Evolutionary conservation across 805 yeast species (phyloP).

Genomic region (Tetrapisispora arboricola): DNA sequence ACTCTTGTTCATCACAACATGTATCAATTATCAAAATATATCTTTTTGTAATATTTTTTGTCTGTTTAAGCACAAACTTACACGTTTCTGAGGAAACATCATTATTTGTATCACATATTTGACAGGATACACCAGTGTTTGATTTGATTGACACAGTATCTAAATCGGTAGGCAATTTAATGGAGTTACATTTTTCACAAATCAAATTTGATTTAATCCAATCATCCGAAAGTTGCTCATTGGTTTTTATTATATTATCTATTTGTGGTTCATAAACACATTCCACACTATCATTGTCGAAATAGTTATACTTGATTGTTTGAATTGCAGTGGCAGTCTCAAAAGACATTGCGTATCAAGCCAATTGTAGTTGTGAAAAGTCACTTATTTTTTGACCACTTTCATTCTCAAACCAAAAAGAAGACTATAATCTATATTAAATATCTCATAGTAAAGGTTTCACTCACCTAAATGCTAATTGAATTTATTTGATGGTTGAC

Average conservation of each 20-base stretch:
- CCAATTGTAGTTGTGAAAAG: too few species aligned
- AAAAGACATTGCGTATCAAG: too few species aligned
- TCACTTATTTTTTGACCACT: too few species aligned
- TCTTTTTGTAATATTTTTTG: background rate
- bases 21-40: background rate
- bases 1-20: constrained; percentile 4
- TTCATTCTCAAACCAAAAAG: too few species aligned
- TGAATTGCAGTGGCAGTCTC: too few species aligned
- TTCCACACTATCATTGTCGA: background rate
- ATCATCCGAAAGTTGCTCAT: background rate
- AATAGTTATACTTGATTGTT: background rate
- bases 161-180: background rate
- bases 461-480: too few species aligned
- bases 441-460: too few species aligned
- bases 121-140: background rate
- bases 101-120: background rate
- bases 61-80: background rate
- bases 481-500: too few species aligned
- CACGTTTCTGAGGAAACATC: background rate
- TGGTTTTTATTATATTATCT: background rate
- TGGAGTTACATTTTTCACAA: background rate
- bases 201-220: background rate
- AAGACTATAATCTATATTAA: too few species aligned
- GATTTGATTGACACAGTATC: background rate
- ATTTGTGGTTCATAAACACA: background rate